These are phyloP conservation scores for Oemleria cerasiformis DNA, from an alignment of 306 rosid genomes.

Conservation along the genomic window DNA sequence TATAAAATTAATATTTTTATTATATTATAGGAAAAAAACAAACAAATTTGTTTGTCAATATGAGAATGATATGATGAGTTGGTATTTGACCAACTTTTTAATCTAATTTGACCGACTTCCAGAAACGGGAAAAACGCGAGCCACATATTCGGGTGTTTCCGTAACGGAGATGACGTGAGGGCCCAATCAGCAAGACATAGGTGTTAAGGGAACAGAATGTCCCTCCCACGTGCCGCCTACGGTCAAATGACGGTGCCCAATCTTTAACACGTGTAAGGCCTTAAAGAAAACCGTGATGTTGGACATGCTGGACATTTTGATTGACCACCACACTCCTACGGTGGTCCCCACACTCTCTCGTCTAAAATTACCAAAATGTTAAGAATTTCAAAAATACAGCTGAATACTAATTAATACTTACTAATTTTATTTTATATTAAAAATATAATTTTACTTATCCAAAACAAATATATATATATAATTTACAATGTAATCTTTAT, in stretches of 20 bases:
- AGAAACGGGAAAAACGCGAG: neutral
- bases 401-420: too few species aligned
- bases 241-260: conserved; percentile 87
- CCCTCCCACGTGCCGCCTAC: conserved; percentile 46
- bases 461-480: too few species aligned
- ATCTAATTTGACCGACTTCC: conserved; percentile 8
- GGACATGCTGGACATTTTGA: conserved; percentile 41
- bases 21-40: neutral
- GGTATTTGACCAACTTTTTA: conserved; percentile 14
- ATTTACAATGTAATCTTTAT: too few species aligned
- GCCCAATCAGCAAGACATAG: conserved; percentile 40
- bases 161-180: conserved; percentile 40
- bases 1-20: neutral
- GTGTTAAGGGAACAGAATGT: conserved; percentile 37
- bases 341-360: neutral
- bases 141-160: conserved; percentile 38
- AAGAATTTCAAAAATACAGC: too few species aligned
- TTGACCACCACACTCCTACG: conserved; percentile 1
- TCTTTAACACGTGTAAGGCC: conserved; percentile 47
- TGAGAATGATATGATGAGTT: neutral
- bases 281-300: conserved; percentile 24
- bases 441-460: too few species aligned
- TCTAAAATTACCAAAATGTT: too few species aligned
- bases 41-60: conserved; percentile 11
- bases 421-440: too few species aligned